Base-by-base conservation (phyloP, 1,284 basidiomycete genomes). In the Boletellus deceptivus region DNA sequence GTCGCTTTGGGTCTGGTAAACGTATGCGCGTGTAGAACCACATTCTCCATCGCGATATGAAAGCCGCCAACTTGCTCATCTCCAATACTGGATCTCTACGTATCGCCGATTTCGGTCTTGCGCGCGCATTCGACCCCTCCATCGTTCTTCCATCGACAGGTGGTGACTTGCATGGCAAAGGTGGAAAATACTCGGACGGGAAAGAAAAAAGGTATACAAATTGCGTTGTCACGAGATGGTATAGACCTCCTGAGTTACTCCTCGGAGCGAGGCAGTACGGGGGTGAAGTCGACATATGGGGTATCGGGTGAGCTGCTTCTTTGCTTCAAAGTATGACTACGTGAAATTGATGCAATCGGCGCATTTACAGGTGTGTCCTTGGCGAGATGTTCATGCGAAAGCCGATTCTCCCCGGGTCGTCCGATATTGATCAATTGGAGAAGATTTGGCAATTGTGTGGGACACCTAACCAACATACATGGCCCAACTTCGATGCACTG, bases 171-270 rank as follows among this genome's bases (percentile, higher is more conserved):
- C 63, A 62, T 38, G 44, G 52, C 38, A 66, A 72, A 20, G 68
- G 75, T 20, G 72, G 69, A 4, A 59, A 71, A 67, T 77, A 77
- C 49, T 72, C 70, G 7, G 72, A 75, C 17, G 74, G 75, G 24
- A 75, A 75, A 49, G 83, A 85, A 49, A 76, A 81, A 40, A 84
- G 88, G 67, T 98, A 98, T 67, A 99, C 97, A 2, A 96, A 96
- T 63, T 97, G 93, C 71, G 97, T 99, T 24, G 96, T 99, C n/a
- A 99, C 96, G 9, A 76, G 95, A 39, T 99, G 97, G 96, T 99
- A 99, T 67, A 84, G 97, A 27, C 95, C 97, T 6, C 96, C 97
- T 0, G 96, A 99, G 73, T 76, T 99, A 2, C 75, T 99, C 16
- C 79, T 98, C 5, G 95, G 96, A 37, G 89, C 92, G 33, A 79